phyloP scores from a whole-genome alignment of 805 yeast species.

The Priceomyces fermenticarens region DNA sequence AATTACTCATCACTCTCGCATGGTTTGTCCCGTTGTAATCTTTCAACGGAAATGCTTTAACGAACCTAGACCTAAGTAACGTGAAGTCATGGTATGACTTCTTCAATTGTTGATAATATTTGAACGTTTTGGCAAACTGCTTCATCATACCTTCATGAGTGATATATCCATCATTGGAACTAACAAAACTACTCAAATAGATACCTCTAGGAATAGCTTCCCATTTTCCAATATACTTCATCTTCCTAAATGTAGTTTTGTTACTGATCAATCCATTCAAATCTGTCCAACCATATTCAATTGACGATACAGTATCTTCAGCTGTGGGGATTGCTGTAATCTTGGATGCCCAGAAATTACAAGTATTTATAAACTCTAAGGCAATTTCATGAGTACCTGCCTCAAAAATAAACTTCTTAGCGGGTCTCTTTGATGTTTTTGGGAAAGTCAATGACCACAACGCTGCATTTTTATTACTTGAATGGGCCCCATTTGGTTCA shows the following conservation, averaged over 20 bases:
- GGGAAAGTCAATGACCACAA: conserved; percentile 61
- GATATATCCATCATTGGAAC: conserved; percentile 17
- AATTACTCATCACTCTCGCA: conserved; percentile 35
- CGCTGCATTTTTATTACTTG: conserved; percentile 10
- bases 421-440: conserved; percentile 28
- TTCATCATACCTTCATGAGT: conserved; percentile 41
- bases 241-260: conserved; percentile 27
- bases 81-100: conserved; percentile 30
- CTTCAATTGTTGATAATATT: conserved; percentile 39
- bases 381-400: conserved; percentile 70
- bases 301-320: conserved; percentile 68
- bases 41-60: conserved; percentile 23
- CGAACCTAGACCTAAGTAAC: conserved; percentile 25
- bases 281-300: conserved; percentile 80
- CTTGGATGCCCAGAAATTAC: conserved; percentile 90
- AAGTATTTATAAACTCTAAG: conserved; percentile 64
- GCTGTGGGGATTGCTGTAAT: conserved; percentile 72
- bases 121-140: conserved; percentile 40
- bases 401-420: conserved; percentile 54
- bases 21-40: conserved; percentile 29
- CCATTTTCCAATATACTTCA: conserved; percentile 42
- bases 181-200: conserved; percentile 34
- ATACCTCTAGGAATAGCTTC: conserved; percentile 39
- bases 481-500: conserved; percentile 16
- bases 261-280: conserved; percentile 27